phyloP scores from a whole-genome alignment of 2,329 filamentous ascomycete genomes.

The Xylaria sp. region DNA sequence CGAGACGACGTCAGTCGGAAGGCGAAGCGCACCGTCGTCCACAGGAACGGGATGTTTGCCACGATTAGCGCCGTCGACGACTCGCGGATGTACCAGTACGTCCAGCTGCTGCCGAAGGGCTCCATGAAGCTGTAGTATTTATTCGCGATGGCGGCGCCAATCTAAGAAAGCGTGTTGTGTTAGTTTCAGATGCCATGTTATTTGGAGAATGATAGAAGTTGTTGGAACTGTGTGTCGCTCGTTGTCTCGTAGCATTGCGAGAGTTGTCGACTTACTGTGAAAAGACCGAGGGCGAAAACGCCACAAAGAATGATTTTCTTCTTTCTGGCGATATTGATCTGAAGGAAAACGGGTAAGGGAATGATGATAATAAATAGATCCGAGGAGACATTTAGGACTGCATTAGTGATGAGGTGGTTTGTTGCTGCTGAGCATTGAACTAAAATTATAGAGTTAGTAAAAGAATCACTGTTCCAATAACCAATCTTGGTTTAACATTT shows the following conservation, averaged over 20 bases:
- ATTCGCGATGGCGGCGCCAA: constrained; percentile 62
- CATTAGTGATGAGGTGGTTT: constrained; percentile 68
- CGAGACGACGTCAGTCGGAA: constrained; percentile 53
- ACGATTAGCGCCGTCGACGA: constrained; percentile 59
- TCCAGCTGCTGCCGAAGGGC: constrained; percentile 55
- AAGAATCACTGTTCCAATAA: constrained; percentile 7
- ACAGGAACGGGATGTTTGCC: constrained; percentile 57
- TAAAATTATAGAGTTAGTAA: constrained; percentile 40
- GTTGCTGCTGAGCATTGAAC: constrained; percentile 68
- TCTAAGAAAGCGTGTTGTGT: constrained; percentile 47
- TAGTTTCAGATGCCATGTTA: not conserved
- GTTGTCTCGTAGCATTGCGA: not conserved
- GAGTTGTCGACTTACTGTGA: constrained; percentile 55
- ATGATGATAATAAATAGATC: constrained; percentile 69
- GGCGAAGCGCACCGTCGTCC: constrained; percentile 55
- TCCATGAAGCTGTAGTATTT: constrained; percentile 57
- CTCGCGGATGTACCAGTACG: constrained; percentile 60
- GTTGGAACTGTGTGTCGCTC: not conserved
- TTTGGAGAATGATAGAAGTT: not conserved
- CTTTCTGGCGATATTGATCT: constrained; percentile 60
- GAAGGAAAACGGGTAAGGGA: constrained; percentile 64
- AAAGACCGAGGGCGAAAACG: constrained; percentile 59
- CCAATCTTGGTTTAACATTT: not conserved
- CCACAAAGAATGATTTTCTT: constrained; percentile 64
- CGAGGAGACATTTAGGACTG: constrained; percentile 68